Evolutionary conservation across 257 asterid genomes (phyloP), one percentile per base, ranked within the genome.

Genomic region (Echites panduratus): DNA sequence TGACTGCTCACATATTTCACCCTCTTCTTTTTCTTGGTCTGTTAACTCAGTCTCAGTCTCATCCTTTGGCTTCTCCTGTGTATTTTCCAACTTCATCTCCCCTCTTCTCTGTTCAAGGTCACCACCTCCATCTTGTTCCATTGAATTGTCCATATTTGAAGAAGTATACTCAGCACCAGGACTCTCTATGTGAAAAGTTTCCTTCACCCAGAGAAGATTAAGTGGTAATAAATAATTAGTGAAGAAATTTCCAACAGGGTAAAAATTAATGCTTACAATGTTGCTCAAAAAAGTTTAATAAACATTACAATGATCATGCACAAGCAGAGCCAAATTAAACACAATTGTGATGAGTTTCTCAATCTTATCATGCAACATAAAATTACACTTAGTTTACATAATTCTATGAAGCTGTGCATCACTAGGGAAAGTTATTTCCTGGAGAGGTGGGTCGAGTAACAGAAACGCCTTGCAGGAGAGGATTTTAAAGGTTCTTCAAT

Each of bases 161-260:
- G 96, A 87, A 76, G 85, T 83, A 77, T 89, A 92, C 80, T 83
- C 96, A 10, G 85, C 90, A 72, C 84, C 86, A 57, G 90, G 95
- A 79, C 97, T 94, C 73, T 81, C 91, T 59, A 81, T 86, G 57
- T 77, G 89, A 14, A 89, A 84, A 64, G 71, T 74, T 66, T 85
- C 92, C 98, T 87, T 80, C 73, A 78, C 40, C 45, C 77, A 81
- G 45, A 67, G 24, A 81, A 80, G 20, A 81, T 79, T 27, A 57
- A 74, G 40, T n/a, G n/a, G n/a, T n/a, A 80, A 41, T 22, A 16
- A 47, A 68, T 68, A 66, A n/a, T 80, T 48, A 66, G 9, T 63
- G 40, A 66, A 24, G 70, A 59, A 59, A 24, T 63, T 63, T 63
- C 10, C n/a, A 14, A 45, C 45, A 62, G 45, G 67, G 44, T 24